Conservation (phyloP, 345 rosid species). For the Gossypium raimondii region DNA sequence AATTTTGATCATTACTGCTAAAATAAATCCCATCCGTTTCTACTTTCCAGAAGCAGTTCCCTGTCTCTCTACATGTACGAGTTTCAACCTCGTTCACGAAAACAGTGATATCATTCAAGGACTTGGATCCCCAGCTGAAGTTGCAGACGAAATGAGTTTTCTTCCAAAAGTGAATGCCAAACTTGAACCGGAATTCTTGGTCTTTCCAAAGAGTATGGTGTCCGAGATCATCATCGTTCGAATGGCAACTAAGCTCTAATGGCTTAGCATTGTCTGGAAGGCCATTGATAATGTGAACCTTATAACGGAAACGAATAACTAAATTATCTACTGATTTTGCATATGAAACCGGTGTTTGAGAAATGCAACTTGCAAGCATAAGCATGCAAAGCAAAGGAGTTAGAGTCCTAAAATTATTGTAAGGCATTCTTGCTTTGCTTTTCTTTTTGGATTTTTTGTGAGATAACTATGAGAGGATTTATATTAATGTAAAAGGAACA, state of each 20-base stretch:
- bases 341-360: too few species aligned
- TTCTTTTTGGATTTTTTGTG: too few species aligned
- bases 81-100: background rate
- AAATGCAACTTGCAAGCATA: too few species aligned
- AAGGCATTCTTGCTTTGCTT: too few species aligned
- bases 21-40: background rate
- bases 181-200: background rate
- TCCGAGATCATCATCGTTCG: background rate
- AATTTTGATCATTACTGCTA: background rate
- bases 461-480: too few species aligned
- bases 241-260: background rate
- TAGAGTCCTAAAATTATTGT: too few species aligned
- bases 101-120: background rate
- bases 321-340: background rate
- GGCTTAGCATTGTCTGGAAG: background rate
- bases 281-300: background rate
- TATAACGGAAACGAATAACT: background rate
- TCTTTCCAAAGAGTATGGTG: background rate
- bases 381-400: background rate
- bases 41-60: conserved; percentile 5
- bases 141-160: background rate
- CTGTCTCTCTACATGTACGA: background rate
- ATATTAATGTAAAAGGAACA: too few species aligned
- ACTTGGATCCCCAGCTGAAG: background rate
- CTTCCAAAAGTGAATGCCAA: background rate